phyloP scores from a whole-genome alignment of 179 eudicot species.

The Beta lomatogona region DNA sequence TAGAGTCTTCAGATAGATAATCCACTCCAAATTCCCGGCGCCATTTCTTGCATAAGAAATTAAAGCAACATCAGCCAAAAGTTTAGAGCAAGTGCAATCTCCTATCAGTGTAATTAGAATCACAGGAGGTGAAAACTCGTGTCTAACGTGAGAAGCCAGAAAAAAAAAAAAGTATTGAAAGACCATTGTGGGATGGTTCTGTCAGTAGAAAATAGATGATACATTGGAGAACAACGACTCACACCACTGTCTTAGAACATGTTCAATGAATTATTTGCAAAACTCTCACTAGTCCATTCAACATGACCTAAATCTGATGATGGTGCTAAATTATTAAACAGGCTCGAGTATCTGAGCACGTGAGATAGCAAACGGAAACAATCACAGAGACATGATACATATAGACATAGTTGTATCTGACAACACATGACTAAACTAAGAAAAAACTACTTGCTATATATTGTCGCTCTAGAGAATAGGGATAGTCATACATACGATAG shows the following conservation, averaged over 20 bases:
- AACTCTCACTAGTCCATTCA: background rate
- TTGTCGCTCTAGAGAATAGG: too few relatives aligned
- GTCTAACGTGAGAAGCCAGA: background rate
- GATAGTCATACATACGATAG: conserved; percentile 59
- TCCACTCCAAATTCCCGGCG: conserved; percentile 85
- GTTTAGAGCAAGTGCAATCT: background rate
- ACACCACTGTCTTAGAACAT: background rate
- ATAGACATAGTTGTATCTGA: background rate
- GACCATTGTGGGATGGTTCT: background rate
- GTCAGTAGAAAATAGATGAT: background rate
- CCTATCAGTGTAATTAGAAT: background rate
- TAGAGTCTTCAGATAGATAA: conserved; percentile 71
- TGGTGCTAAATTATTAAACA: background rate
- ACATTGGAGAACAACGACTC: background rate
- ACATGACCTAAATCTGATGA: background rate
- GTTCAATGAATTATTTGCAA: background rate
- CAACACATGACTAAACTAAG: background rate
- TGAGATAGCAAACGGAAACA: background rate
- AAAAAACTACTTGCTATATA: too few relatives aligned
- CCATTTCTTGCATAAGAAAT: conserved; percentile 62
- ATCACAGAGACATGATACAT: background rate
- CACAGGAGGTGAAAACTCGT: background rate
- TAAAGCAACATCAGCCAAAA: conserved; percentile 26
- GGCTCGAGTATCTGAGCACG: background rate
- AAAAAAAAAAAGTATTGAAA: background rate